phyloP scores from a whole-genome alignment of 1,139 yeast genomes.

The Magnusiomyces ingens region DNA sequence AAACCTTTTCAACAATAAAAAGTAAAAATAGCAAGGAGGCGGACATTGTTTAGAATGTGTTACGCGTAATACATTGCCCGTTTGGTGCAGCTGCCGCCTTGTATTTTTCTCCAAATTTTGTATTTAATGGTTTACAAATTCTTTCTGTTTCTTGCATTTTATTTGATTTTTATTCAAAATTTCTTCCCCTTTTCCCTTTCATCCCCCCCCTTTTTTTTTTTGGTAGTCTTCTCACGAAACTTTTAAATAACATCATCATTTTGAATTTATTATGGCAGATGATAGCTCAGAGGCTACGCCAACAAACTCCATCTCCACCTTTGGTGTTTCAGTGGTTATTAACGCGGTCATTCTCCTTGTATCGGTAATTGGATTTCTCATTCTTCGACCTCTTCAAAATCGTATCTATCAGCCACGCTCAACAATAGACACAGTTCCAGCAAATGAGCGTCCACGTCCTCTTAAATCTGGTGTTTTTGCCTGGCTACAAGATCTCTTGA shows the following conservation, averaged over 20 bases:
- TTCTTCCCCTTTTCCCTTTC: background rate
- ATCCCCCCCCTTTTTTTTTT: background rate
- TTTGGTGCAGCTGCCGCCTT: background rate
- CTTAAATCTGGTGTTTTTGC: conserved; percentile 28
- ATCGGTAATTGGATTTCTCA: conserved; percentile 52
- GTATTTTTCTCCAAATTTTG: background rate
- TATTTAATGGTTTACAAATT: background rate
- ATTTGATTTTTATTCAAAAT: background rate
- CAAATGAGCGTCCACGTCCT: conserved; percentile 35
- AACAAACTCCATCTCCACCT: conserved; percentile 31
- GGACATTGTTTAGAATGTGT: too few relatives aligned
- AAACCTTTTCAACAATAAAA: too few relatives aligned
- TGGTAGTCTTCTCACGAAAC: background rate
- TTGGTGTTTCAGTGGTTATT: conserved; percentile 47
- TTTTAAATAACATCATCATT: background rate
- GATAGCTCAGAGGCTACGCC: background rate
- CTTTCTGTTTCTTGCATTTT: background rate
- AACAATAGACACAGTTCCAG: conserved; percentile 42
- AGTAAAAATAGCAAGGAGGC: too few relatives aligned
- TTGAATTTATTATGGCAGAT: conserved; percentile 4
- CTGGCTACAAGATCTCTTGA: conserved; percentile 34
- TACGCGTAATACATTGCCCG: too few relatives aligned
- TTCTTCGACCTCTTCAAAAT: conserved; percentile 54
- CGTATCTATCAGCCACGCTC: conserved; percentile 82
- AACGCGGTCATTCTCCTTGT: conserved; percentile 52